Evolutionary conservation across 257 asterid species (phyloP).

Genomic region (Penstemon davidsonii): DNA sequence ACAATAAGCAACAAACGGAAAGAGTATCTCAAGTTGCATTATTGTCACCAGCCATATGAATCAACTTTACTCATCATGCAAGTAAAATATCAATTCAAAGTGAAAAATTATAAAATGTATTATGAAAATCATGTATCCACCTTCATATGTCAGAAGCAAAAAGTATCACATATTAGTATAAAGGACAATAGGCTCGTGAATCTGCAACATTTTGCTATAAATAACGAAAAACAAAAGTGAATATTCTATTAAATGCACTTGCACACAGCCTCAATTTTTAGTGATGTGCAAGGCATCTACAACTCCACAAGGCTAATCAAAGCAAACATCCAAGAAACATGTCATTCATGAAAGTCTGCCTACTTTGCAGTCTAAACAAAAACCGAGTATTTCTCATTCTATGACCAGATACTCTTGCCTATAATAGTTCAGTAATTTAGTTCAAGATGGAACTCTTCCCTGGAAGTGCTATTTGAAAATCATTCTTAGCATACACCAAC

Average conservation of each 20-base stretch:
- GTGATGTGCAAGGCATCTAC: background rate
- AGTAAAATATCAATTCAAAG: background rate
- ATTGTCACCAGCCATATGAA: conserved; percentile 1
- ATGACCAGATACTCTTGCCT: background rate
- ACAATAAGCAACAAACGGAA: background rate
- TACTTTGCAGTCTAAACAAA: background rate
- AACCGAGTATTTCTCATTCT: background rate
- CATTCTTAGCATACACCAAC: background rate
- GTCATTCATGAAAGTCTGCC: conserved; percentile 1
- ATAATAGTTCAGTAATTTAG: background rate
- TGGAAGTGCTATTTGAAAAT: background rate
- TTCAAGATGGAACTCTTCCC: background rate
- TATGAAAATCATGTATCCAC: background rate
- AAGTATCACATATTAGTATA: background rate
- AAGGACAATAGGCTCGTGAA: background rate
- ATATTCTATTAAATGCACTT: background rate
- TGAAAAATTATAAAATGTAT: background rate
- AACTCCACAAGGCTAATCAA: background rate
- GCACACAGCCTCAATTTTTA: background rate
- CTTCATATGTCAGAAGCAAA: background rate
- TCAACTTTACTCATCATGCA: background rate
- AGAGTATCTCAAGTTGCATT: background rate
- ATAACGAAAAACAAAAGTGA: background rate
- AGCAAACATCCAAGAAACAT: background rate
- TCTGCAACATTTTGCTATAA: background rate